A percentile compares a stretch with the other conserved stretches of the same genome.
Conservation (phyloP, 768 basidiomycete species). For the Russula emetica region DNA sequence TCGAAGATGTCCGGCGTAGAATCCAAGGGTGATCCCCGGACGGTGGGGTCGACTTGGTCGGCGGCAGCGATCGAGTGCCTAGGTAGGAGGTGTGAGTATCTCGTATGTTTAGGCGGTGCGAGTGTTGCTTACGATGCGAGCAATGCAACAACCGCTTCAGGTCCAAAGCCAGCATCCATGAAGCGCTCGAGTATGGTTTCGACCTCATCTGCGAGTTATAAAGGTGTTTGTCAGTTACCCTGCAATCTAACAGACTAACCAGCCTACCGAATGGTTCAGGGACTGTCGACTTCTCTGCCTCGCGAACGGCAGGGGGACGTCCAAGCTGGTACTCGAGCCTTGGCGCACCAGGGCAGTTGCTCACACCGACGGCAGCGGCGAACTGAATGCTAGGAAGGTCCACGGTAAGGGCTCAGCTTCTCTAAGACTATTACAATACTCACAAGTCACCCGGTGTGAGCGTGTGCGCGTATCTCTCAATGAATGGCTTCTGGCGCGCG, state of each 20-base stretch:
- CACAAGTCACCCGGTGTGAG: constrained; percentile 47
- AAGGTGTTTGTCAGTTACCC: background rate
- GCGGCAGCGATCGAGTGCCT: constrained; percentile 30
- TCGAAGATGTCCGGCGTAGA: constrained; percentile 33
- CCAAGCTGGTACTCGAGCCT: constrained; percentile 36
- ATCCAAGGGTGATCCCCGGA: constrained; percentile 36
- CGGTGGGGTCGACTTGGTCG: constrained; percentile 30
- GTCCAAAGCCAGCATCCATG: constrained; percentile 36
- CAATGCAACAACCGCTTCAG: constrained; percentile 36
- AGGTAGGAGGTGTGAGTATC: constrained; percentile 20
- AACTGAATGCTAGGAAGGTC: constrained; percentile 34
- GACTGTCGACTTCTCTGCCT: constrained; percentile 35
- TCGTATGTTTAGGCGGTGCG: background rate
- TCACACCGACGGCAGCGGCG: constrained; percentile 35
- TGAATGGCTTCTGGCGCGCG: constrained; percentile 35
- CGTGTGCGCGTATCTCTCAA: constrained; percentile 38
- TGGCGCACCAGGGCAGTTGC: constrained; percentile 38
- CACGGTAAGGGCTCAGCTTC: background rate
- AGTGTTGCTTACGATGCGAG: constrained; percentile 33
- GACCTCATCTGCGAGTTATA: constrained; percentile 24
- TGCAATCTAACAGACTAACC: background rate
- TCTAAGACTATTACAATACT: constrained; percentile 22
- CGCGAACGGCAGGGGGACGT: constrained; percentile 31
- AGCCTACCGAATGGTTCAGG: constrained; percentile 35
- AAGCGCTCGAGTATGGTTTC: constrained; percentile 34